Conservation (phyloP, 2,329 filamentous ascomycete genomes). For the Ophiostoma triangulosporum region DNA sequence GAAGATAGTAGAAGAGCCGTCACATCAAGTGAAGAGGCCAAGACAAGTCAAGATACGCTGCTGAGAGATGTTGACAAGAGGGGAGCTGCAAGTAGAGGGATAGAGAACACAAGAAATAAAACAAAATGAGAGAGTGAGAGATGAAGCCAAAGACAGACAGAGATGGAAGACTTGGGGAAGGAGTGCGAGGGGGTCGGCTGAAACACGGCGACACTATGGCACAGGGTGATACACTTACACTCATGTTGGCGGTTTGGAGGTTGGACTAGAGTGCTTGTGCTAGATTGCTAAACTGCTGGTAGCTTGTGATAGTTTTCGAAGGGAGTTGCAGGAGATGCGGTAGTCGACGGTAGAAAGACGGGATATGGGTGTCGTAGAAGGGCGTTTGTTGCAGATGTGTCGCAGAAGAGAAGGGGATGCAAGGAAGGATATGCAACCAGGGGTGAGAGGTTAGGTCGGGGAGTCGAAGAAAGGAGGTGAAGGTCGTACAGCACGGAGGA, state of each 20-base stretch:
- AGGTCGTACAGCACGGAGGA: not conserved
- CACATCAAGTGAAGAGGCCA: not conserved
- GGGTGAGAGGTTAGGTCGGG: not conserved
- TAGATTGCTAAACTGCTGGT: not conserved
- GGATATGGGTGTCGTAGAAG: not conserved
- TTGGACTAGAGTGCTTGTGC: not conserved
- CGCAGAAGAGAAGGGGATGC: conserved; percentile 2
- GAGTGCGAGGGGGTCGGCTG: not conserved
- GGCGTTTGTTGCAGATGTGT: conserved; percentile 5
- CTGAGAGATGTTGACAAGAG: not conserved
- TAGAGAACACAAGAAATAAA: too few relatives aligned
- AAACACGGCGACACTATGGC: not conserved
- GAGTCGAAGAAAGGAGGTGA: not conserved
- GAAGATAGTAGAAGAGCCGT: not conserved
- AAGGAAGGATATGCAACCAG: not conserved
- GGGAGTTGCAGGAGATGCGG: not conserved
- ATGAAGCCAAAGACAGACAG: not conserved
- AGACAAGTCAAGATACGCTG: not conserved
- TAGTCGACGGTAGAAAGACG: not conserved
- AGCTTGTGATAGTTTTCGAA: not conserved
- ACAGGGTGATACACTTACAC: conserved; percentile 10
- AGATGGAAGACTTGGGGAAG: not conserved
- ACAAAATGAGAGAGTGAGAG: not conserved
- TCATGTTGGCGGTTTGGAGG: conserved; percentile 6
- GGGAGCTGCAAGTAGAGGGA: not conserved